Evolutionary conservation across 176 grass and related monocot genomes (phyloP).

Genomic region (Elymus sibiricus): DNA sequence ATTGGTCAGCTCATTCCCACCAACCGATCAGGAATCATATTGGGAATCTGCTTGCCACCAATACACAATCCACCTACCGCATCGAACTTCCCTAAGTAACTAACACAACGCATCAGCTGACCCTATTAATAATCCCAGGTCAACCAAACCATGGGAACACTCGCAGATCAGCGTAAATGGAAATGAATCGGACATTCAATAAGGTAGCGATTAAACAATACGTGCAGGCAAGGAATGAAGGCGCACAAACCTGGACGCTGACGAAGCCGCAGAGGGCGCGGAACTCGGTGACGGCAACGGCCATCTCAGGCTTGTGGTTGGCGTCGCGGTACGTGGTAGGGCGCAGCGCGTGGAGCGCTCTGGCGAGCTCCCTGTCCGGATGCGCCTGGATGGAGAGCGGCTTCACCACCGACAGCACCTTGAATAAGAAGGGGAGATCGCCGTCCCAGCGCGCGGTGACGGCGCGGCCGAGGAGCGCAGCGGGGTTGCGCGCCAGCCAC

Average conservation of each 20-base stretch:
- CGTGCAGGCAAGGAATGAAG: not conserved
- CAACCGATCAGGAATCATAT: slow-evolving; percentile 13
- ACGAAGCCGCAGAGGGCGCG: slow-evolving; percentile 82
- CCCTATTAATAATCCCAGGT: not conserved
- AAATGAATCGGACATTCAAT: not conserved
- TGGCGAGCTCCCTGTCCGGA: slow-evolving; percentile 76
- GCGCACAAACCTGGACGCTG: slow-evolving; percentile 40
- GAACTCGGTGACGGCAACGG: slow-evolving; percentile 88
- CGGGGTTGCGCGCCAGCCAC: slow-evolving; percentile 59
- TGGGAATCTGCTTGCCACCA: not conserved
- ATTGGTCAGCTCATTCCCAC: slow-evolving; percentile 21
- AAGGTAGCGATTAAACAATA: too few relatives aligned
- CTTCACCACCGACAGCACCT: slow-evolving; percentile 89
- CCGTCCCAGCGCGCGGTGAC: slow-evolving; percentile 54
- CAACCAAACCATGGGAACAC: not conserved
- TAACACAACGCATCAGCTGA: slow-evolving; percentile 9
- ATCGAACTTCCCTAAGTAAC: not conserved
- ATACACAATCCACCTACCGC: slow-evolving; percentile 21
- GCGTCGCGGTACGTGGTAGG: slow-evolving; percentile 75
- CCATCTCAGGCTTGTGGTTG: slow-evolving; percentile 99
- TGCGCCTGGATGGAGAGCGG: slow-evolving; percentile 98
- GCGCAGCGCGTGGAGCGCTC: slow-evolving; percentile 58
- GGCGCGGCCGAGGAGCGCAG: slow-evolving; percentile 52
- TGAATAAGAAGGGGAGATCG: slow-evolving; percentile 93
- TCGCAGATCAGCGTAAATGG: not conserved